Percentiles rank a stretch among this genome's conserved stretches.
Evolutionary conservation across 306 rosid genomes (phyloP).

Genomic region (Ceratonia siliqua): DNA sequence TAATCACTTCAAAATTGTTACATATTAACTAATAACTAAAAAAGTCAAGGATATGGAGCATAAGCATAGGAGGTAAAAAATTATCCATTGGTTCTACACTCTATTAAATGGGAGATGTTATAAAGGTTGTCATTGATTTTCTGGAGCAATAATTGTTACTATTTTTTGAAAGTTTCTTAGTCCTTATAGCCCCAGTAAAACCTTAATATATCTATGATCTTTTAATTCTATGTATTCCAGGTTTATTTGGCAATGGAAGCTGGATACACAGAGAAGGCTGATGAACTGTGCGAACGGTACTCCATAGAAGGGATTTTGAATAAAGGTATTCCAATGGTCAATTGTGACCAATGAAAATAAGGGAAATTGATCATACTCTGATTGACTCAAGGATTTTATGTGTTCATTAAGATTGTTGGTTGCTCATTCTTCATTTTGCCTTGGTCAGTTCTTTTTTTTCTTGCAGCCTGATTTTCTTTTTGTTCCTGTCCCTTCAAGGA

Average conservation of each 20-base stretch:
- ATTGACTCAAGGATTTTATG: background rate
- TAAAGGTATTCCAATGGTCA: conserved; percentile 52
- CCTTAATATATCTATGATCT: conserved; percentile 14
- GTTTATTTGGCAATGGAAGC: conserved; percentile 98
- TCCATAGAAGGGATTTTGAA: conserved; percentile 64
- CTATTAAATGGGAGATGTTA: background rate
- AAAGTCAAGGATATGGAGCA: background rate
- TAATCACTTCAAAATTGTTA: background rate
- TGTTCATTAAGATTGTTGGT: background rate
- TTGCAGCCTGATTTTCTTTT: background rate
- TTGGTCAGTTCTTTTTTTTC: conserved; percentile 2
- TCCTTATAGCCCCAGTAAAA: background rate
- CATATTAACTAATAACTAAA: background rate
- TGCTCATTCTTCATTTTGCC: background rate
- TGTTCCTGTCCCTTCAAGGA: background rate
- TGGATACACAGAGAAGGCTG: conserved; percentile 90
- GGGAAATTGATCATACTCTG: background rate
- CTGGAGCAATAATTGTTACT: background rate
- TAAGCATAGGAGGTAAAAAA: background rate
- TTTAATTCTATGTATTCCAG: conserved; percentile 43
- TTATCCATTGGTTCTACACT: conserved; percentile 9
- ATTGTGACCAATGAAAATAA: background rate
- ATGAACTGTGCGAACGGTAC: conserved; percentile 78
- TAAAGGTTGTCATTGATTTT: conserved; percentile 9
- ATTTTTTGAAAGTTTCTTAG: conserved; percentile 6